phyloP scores from a whole-genome alignment of 768 basidiomycete species.

The Pilatotrama ljubarskyi region DNA sequence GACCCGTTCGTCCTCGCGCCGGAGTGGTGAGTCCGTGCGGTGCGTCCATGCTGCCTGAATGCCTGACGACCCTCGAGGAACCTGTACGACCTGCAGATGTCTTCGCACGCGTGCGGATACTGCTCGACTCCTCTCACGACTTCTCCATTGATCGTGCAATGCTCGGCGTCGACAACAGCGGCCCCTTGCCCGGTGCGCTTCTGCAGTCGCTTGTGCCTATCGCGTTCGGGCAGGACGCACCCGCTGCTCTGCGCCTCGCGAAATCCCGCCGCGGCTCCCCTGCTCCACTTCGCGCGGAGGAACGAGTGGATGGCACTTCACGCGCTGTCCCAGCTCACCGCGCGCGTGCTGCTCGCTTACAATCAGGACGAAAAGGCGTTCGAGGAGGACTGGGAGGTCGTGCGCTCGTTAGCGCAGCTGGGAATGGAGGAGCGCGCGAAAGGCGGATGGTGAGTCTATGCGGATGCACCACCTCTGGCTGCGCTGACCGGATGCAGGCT shows the following conservation, averaged over 20 bases:
- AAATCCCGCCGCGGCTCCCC: conserved; percentile 65
- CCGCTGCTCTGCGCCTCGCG: conserved; percentile 72
- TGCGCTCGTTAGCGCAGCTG: conserved; percentile 67
- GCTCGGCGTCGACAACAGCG: conserved; percentile 40
- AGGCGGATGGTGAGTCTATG: conserved; percentile 47
- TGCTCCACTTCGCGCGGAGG: conserved; percentile 61
- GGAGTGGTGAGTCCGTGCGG: conserved; percentile 58
- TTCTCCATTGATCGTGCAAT: conserved; percentile 49
- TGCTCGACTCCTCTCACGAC: conserved; percentile 67
- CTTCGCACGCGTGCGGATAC: conserved; percentile 63
- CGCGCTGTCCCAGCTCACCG: conserved; percentile 67
- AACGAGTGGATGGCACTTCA: conserved; percentile 75
- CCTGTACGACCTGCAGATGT: conserved; percentile 67
- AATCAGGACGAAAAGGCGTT: conserved; percentile 47
- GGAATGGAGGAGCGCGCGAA: conserved; percentile 68
- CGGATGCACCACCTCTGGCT: not conserved
- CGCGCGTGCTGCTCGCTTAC: conserved; percentile 56
- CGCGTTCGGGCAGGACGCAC: conserved; percentile 63
- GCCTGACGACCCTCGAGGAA: conserved; percentile 49
- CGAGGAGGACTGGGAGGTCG: conserved; percentile 52
- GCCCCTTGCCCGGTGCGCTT: conserved; percentile 62
- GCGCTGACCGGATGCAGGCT: conserved; percentile 27
- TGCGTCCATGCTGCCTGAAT: not conserved
- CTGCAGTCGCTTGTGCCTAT: conserved; percentile 77
- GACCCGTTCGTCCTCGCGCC: conserved; percentile 80